Evolutionary conservation across 2,329 filamentous ascomycete species (phyloP).

Genomic region (Botrytis tulipae): DNA sequence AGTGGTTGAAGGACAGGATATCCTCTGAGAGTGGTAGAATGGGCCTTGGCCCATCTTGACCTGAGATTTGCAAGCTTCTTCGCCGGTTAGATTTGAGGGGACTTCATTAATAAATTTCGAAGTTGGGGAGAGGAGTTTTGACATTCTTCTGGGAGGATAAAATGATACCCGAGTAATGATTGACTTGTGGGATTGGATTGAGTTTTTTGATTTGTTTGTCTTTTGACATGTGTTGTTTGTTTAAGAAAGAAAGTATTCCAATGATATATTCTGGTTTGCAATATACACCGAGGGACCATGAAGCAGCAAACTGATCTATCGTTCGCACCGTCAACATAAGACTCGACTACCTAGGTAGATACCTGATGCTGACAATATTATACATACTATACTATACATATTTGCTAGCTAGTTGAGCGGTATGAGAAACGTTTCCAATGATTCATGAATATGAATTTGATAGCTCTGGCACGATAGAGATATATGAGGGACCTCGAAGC

Average conservation of each 20-base stretch:
- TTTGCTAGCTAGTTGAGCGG: not conserved
- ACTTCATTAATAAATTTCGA: not conserved
- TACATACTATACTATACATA: not conserved
- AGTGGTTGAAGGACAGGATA: not conserved
- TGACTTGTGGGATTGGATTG: not conserved
- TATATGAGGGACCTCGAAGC: not conserved
- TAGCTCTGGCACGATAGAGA: not conserved
- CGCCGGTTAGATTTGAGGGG: not conserved
- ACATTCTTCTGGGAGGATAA: constrained; percentile 11
- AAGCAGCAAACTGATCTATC: not conserved
- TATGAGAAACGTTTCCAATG: not conserved
- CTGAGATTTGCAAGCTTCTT: not conserved
- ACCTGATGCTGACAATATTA: not conserved
- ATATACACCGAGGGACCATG: not conserved
- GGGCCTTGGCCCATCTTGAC: not conserved
- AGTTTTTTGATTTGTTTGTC: not conserved
- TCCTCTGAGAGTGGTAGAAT: not conserved
- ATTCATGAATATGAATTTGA: not conserved
- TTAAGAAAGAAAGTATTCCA: not conserved
- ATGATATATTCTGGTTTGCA: not conserved
- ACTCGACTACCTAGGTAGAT: not conserved
- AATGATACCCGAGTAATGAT: constrained; percentile 30
- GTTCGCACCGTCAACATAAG: not conserved
- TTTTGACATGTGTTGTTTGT: not conserved
- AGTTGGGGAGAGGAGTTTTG: constrained; percentile 13